Evolutionary conservation across 2,329 filamentous ascomycete genomes (phyloP).

Genomic region (Diplocarpon rosae): DNA sequence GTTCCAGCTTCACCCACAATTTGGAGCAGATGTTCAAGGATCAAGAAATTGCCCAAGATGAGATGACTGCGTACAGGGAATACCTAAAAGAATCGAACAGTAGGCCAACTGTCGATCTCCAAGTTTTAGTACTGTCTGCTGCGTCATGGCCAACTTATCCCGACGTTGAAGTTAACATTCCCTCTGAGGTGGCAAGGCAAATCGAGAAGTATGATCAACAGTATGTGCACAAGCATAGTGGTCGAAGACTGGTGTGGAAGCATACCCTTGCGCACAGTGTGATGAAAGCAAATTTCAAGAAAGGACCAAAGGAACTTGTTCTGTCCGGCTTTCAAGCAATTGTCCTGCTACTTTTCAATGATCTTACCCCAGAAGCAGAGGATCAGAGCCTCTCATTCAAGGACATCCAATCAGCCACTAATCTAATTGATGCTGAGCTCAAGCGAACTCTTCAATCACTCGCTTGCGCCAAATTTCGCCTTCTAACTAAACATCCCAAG

Average conservation of each 20-base stretch:
- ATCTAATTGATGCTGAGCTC: constrained; percentile 66
- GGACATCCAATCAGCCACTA: constrained; percentile 64
- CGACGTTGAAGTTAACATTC: constrained; percentile 61
- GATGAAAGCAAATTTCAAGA: constrained; percentile 68
- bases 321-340: constrained; percentile 89
- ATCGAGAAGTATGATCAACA: constrained; percentile 73
- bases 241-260: constrained; percentile 81
- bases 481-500: constrained; percentile 76
- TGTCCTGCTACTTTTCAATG: constrained; percentile 84
- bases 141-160: constrained; percentile 90
- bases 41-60: constrained; percentile 83
- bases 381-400: constrained; percentile 54
- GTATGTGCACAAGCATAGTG: constrained; percentile 84
- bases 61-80: constrained; percentile 79
- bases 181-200: constrained; percentile 61
- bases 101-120: constrained; percentile 55
- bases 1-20: constrained; percentile 89
- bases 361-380: constrained; percentile 39
- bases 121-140: constrained; percentile 82
- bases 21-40: constrained; percentile 99
- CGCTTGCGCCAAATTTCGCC: constrained; percentile 78
- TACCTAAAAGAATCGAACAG: constrained; percentile 39
- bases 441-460: constrained; percentile 88
- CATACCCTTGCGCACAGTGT: constrained; percentile 87
- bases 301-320: constrained; percentile 74